A percentile compares a stretch with the other conserved stretches of the same genome.
Conservation (phyloP, 495 filamentous ascomycete genomes). For the Lepidopterella palustris region DNA sequence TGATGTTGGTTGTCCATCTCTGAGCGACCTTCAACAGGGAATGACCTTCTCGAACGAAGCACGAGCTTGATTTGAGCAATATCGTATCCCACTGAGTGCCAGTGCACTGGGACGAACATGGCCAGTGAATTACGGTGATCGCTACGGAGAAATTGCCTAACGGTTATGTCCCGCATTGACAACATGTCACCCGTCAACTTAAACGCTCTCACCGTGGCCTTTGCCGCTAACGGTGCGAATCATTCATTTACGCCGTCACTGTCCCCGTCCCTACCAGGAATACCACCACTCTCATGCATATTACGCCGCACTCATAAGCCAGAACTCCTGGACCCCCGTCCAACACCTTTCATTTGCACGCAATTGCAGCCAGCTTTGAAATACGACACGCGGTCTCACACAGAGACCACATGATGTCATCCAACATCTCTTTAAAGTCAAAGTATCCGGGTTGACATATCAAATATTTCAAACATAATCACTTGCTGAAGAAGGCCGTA, state of each 20-base stretch:
- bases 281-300: conserved; percentile 3
- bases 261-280: not conserved
- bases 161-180: conserved; percentile 22
- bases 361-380: not conserved
- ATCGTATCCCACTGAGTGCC: conserved; percentile 6
- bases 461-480: conserved; percentile 18
- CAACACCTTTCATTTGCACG: not conserved
- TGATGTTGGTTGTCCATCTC: not conserved
- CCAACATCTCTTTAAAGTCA: conserved; percentile 10
- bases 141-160: conserved; percentile 14
- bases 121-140: not conserved
- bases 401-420: conserved; percentile 9
- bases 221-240: conserved; percentile 22
- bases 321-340: conserved; percentile 7
- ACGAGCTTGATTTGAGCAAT: conserved; percentile 12
- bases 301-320: conserved; percentile 21
- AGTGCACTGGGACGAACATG: conserved; percentile 3
- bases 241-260: not conserved
- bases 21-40: not conserved
- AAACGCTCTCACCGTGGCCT: conserved; percentile 15
- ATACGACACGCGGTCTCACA: not conserved
- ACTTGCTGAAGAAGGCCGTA: conserved; percentile 75
- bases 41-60: not conserved
- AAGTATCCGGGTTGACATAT: conserved; percentile 7
- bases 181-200: conserved; percentile 18